These are phyloP conservation scores for Paecilomyces niveus DNA, from an alignment of 2,329 filamentous ascomycete species.

Conservation along the genomic window DNA sequence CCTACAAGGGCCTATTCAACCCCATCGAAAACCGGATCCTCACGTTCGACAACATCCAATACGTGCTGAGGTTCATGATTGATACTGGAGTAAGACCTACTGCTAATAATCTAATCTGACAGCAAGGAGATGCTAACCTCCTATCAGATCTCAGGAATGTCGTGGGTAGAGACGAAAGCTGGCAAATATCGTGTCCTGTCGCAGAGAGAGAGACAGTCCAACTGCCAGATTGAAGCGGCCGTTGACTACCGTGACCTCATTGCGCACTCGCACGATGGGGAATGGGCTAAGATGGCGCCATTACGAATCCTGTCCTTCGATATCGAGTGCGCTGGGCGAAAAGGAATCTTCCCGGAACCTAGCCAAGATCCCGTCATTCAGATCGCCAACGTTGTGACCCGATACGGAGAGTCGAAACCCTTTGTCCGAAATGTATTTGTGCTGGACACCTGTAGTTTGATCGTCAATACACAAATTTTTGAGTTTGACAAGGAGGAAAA, in stretches of 20 bases:
- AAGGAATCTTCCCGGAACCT: slow-evolving; percentile 93
- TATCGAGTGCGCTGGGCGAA: slow-evolving; percentile 96
- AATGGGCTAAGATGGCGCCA: slow-evolving; percentile 98
- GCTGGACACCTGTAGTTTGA: slow-evolving; percentile 81
- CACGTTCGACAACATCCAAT: slow-evolving; percentile 95
- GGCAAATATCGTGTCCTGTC: slow-evolving; percentile 65
- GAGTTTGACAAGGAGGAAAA: slow-evolving; percentile 74
- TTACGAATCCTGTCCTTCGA: slow-evolving; percentile 91
- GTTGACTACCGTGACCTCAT: slow-evolving; percentile 77
- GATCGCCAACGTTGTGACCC: slow-evolving; percentile 91
- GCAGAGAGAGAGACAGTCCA: slow-evolving; percentile 66
- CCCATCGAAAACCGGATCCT: slow-evolving; percentile 62
- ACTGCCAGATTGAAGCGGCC: slow-evolving; percentile 91
- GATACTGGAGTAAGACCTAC: slow-evolving; percentile 64
- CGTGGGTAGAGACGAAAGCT: slow-evolving; percentile 83
- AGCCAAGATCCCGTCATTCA: slow-evolving; percentile 92
- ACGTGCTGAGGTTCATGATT: slow-evolving; percentile 94
- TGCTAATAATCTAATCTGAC: background rate
- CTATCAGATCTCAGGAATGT: slow-evolving; percentile 77
- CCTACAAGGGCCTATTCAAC: slow-evolving; percentile 89
- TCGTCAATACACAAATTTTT: slow-evolving; percentile 89
- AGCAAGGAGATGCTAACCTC: slow-evolving; percentile 4
- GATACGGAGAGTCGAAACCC: slow-evolving; percentile 90
- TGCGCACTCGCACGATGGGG: slow-evolving; percentile 79
- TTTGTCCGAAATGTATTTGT: slow-evolving; percentile 97